A percentile compares a stretch with the other conserved stretches of the same genome.
Conservation (phyloP, 2,329 filamentous ascomycete species). For the Ceratocystis destructans region DNA sequence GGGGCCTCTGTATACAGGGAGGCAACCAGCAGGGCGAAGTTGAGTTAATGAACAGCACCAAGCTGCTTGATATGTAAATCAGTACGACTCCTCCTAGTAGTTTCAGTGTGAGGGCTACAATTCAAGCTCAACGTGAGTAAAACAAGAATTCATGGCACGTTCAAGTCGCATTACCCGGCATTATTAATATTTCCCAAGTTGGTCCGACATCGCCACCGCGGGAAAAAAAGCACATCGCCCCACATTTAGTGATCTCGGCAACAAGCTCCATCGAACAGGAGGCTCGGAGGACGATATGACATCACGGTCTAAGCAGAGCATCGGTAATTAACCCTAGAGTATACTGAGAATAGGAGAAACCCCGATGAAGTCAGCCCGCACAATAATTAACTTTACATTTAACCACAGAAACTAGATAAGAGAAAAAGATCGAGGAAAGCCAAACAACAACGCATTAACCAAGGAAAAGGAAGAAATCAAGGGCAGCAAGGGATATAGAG, state of each 20-base stretch:
- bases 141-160: no score
- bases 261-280: background rate
- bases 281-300: background rate
- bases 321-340: background rate
- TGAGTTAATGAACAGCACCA: no score
- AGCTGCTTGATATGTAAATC: no score
- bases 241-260: background rate
- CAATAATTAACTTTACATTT: background rate
- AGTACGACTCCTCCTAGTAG: no score
- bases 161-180: background rate
- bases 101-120: no score
- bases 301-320: background rate
- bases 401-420: constrained; percentile 5
- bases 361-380: background rate
- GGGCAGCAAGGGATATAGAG: constrained; percentile 18
- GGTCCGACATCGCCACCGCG: constrained; percentile 5
- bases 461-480: constrained; percentile 13
- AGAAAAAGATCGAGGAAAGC: background rate
- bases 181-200: background rate
- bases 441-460: background rate
- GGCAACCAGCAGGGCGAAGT: no score
- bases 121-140: background rate
- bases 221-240: background rate
- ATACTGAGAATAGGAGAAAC: background rate
- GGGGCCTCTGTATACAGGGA: no score